phyloP scores from a whole-genome alignment of 2,329 filamentous ascomycete species.

The Cladosporium sp. region DNA sequence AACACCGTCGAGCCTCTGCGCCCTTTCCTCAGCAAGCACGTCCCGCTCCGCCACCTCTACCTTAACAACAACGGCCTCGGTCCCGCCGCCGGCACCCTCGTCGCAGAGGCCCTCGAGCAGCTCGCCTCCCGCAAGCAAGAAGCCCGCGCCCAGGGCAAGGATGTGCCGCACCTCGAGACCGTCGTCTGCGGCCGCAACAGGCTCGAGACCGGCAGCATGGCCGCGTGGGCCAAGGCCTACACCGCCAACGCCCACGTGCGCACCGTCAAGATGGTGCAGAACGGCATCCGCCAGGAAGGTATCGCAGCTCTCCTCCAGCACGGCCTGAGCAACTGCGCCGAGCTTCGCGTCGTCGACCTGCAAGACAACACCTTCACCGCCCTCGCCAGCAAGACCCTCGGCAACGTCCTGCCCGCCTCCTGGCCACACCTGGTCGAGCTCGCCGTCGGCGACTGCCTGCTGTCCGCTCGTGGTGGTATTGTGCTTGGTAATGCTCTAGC shows the following conservation, averaged over 20 bases:
- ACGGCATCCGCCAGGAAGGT: constrained; percentile 93
- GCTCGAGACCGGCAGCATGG: constrained; percentile 94
- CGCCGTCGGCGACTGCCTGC: constrained; percentile 83
- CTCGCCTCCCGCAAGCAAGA: constrained; percentile 83
- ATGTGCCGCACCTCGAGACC: constrained; percentile 86
- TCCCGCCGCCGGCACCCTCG: constrained; percentile 82
- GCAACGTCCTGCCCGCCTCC: constrained; percentile 65
- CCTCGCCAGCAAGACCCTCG: constrained; percentile 75
- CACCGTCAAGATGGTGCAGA: constrained; percentile 95
- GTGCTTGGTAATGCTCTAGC: constrained; percentile 72
- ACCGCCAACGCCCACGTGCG: constrained; percentile 77
- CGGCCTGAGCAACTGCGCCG: constrained; percentile 70
- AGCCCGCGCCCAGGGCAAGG: constrained; percentile 69
- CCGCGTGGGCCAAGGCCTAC: constrained; percentile 87
- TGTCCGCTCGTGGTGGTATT: constrained; percentile 75
- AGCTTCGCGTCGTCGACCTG: constrained; percentile 78
- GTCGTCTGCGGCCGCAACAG: constrained; percentile 95
- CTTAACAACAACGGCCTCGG: constrained; percentile 98
- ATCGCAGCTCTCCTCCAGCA: constrained; percentile 78
- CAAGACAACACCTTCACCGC: constrained; percentile 97
- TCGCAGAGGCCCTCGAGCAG: constrained; percentile 82
- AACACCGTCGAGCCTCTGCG: constrained; percentile 93
- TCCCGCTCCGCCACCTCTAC: constrained; percentile 88
- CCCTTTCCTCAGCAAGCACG: constrained; percentile 84
- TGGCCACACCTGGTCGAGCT: constrained; percentile 82